These are phyloP conservation scores for Phanerochaete sordida DNA, from an alignment of 768 basidiomycete genomes.

Conservation along the genomic window DNA sequence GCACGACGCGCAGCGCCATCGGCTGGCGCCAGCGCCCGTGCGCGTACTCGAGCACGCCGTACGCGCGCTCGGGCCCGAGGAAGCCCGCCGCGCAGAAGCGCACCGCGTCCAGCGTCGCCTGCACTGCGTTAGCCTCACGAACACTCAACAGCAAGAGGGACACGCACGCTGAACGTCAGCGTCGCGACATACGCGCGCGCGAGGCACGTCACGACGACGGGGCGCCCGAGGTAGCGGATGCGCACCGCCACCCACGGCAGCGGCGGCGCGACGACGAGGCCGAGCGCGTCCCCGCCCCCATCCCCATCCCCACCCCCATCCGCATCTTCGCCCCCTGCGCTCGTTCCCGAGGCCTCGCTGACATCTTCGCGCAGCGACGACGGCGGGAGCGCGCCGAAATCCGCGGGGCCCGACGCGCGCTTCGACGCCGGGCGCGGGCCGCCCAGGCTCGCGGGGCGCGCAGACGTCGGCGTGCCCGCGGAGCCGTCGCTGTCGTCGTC, in stretches of 20 bases:
- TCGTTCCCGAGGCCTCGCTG: no score
- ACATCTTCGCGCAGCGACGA: no score
- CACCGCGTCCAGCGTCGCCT: background rate
- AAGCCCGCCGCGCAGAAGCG: background rate
- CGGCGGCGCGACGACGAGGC: background rate
- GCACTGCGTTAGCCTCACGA: background rate
- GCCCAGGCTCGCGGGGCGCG: background rate
- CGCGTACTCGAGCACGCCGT: background rate
- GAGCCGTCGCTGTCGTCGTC: background rate
- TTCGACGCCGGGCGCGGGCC: no score
- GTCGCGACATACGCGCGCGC: background rate
- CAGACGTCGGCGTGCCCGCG: background rate
- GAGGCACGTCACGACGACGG: background rate
- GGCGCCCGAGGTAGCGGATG: background rate
- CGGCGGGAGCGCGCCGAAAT: no score
- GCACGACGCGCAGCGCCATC: background rate
- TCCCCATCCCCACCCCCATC: no score
- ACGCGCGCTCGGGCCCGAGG: background rate
- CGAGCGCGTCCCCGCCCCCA: no score
- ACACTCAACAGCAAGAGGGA: no score
- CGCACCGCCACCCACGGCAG: background rate
- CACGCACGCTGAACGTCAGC: background rate
- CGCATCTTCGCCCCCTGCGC: no score
- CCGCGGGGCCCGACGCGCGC: no score
- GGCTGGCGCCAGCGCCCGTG: background rate